These are phyloP conservation scores for Podospora anserina DNA, from an alignment of 495 filamentous ascomycete genomes.

Conservation along the genomic window DNA sequence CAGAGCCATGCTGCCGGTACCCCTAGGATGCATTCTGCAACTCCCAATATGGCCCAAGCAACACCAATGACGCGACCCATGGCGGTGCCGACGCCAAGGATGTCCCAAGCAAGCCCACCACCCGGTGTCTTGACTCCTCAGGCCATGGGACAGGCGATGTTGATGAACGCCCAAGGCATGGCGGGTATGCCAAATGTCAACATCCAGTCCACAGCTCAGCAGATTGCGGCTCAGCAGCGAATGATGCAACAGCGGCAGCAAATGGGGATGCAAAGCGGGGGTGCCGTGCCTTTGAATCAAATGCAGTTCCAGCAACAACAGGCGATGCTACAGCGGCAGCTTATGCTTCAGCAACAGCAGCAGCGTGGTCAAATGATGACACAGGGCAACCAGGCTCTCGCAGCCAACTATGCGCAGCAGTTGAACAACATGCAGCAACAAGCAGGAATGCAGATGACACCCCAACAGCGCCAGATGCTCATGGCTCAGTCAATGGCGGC, in stretches of 20 bases:
- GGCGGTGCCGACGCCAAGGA: conserved; percentile 66
- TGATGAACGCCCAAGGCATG: conserved; percentile 47
- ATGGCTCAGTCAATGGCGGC: conserved; percentile 35
- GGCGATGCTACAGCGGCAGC: conserved; percentile 32
- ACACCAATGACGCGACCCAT: conserved; percentile 66
- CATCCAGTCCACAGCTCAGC: conserved; percentile 17
- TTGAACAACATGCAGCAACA: conserved; percentile 35
- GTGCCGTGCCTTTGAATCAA: conserved; percentile 31
- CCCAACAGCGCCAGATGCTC: conserved; percentile 15
- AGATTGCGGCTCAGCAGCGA: conserved; percentile 56
- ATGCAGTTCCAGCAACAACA: conserved; percentile 35
- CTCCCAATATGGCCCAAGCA: conserved; percentile 71
- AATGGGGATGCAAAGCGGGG: conserved; percentile 38
- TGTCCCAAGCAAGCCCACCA: conserved; percentile 67
- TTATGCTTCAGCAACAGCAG: conserved; percentile 30
- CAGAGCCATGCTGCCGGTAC: conserved; percentile 74
- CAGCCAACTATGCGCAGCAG: conserved; percentile 34
- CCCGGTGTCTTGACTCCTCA: conserved; percentile 56
- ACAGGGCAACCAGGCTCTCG: conserved; percentile 22
- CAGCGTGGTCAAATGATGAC: conserved; percentile 32
- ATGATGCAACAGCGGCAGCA: conserved; percentile 47
- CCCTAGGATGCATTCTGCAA: conserved; percentile 74
- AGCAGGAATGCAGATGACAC: conserved; percentile 21
- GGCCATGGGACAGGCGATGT: conserved; percentile 50
- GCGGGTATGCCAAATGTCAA: conserved; percentile 28